Evolutionary conservation across 2,329 filamentous ascomycete genomes (phyloP), one percentile per base, ranked within the genome.

Genomic region (Fusarium nanum): DNA sequence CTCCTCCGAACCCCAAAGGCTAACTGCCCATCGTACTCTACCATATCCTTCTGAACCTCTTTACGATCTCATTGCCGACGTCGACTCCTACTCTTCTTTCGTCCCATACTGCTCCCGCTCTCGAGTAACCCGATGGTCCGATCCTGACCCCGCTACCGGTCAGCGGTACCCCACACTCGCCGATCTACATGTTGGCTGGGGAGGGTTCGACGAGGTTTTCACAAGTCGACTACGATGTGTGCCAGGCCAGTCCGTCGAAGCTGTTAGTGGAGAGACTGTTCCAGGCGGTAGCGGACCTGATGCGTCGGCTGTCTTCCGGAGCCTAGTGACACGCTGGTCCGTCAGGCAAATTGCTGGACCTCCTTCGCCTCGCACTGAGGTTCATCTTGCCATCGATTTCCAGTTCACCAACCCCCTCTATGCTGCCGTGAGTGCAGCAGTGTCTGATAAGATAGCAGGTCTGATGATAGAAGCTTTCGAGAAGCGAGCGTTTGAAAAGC

Each of bases 401-500:
- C 88, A 91, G 79, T 98, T 99, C 78, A 86, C 89, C 73, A 98
- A 94, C 80, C 93, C 94, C n/a, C 79, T 97, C 60, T 97, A 98
- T 82, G 91, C 90, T 44, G 89, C 92, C 22, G 84, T 98, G 77
- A 96, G 94, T 78, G 87, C 89, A 40, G 91, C 92, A 34, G 90
- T 96, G 25, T 93, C 93, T 70, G 91, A 93, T 32, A 93, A 93
- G 81, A 89, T 98, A 68, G 95, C 93, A 2, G 90, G 89, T 6
- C 85, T 92, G 70, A 97, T 99, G 94, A 92, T 98, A 71, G 90
- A 93, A 79, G 95, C 96, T 2, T 99, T 99, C 83, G 94, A 98
- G 83, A 88, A 88, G 80, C 86, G 92, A 76, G 94, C 96, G 8
- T 84, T 83, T 76, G 83, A 87, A 74, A 76, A 75, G 55, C 66